Evolutionary conservation across 306 rosid genomes (phyloP).

Genomic region (Corylus americana): DNA sequence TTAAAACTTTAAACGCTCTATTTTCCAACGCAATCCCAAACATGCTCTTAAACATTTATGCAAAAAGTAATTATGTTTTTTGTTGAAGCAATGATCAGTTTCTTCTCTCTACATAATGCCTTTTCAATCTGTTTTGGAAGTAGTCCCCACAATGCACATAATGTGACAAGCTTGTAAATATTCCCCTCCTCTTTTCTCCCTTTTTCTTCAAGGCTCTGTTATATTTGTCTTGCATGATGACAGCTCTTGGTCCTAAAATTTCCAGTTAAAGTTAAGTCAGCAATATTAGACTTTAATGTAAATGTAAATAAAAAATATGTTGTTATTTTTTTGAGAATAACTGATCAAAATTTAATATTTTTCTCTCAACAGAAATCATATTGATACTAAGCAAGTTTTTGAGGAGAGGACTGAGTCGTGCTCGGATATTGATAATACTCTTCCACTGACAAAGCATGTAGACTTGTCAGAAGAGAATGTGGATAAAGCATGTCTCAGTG

Average conservation of each 20-base stretch:
- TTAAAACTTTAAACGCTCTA: too few species aligned
- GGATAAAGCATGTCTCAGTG: conserved; percentile 95
- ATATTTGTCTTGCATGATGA: not conserved
- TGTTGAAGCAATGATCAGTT: not conserved
- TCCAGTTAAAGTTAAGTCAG: not conserved
- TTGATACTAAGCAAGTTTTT: conserved; percentile 70
- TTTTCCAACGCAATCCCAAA: too few species aligned
- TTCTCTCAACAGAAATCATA: conserved; percentile 65
- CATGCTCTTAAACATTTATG: not conserved
- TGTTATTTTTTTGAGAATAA: not conserved
- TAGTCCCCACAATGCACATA: not conserved
- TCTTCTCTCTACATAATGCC: not conserved
- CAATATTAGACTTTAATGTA: not conserved
- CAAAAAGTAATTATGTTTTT: not conserved
- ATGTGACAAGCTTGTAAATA: not conserved
- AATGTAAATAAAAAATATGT: not conserved
- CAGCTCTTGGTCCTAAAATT: not conserved
- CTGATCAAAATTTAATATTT: not conserved
- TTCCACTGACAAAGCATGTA: conserved; percentile 75
- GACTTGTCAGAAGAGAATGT: conserved; percentile 84
- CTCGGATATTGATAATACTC: conserved; percentile 45
- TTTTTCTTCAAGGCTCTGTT: not conserved
- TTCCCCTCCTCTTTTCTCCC: not conserved
- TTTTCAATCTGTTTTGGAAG: not conserved
- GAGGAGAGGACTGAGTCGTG: conserved; percentile 84